A percentile compares a stretch with the other conserved stretches of the same genome.
Evolutionary conservation across 2,329 filamentous ascomycete genomes (phyloP).

Genomic region (Pseudocercospora cruenta): DNA sequence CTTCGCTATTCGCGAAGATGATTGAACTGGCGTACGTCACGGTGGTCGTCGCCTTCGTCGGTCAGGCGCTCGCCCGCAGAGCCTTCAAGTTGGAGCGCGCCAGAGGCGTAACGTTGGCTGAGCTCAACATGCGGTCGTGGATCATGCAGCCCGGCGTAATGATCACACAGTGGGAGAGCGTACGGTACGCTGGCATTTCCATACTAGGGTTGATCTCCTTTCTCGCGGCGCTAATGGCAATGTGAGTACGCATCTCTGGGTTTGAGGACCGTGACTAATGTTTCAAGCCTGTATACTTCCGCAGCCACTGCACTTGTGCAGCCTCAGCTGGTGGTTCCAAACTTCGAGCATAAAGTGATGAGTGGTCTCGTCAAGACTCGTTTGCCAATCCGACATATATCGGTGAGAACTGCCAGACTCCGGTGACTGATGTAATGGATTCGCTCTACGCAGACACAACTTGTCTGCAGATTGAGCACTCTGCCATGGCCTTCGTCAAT

Average conservation of each 20-base stretch:
- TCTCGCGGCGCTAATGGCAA: slow-evolving; percentile 65
- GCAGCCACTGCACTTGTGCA: slow-evolving; percentile 76
- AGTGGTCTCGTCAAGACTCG: slow-evolving; percentile 60
- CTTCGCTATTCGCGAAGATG: slow-evolving; percentile 72
- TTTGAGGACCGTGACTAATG: neutral
- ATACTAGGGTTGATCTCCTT: slow-evolving; percentile 68
- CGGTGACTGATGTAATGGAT: slow-evolving; percentile 55
- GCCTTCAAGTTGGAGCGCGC: slow-evolving; percentile 60
- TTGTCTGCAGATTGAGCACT: slow-evolving; percentile 71
- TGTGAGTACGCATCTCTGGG: slow-evolving; percentile 36
- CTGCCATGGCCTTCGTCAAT: slow-evolving; percentile 71
- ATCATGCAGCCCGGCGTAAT: slow-evolving; percentile 62
- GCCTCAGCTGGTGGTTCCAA: slow-evolving; percentile 68
- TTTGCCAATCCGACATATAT: slow-evolving; percentile 68
- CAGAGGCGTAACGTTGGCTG: slow-evolving; percentile 70
- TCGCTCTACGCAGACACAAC: slow-evolving; percentile 50
- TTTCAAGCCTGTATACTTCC: slow-evolving; percentile 66
- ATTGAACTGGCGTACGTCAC: slow-evolving; percentile 80
- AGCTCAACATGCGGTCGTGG: slow-evolving; percentile 79
- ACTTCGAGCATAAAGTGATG: slow-evolving; percentile 55
- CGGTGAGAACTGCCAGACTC: slow-evolving; percentile 61
- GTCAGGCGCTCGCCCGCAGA: slow-evolving; percentile 72
- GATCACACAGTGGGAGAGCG: slow-evolving; percentile 68
- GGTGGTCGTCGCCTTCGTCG: slow-evolving; percentile 73
- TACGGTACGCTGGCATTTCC: slow-evolving; percentile 66